These are phyloP conservation scores for Trichophyton simii DNA, from an alignment of 2,329 filamentous ascomycete species.

Conservation along the genomic window DNA sequence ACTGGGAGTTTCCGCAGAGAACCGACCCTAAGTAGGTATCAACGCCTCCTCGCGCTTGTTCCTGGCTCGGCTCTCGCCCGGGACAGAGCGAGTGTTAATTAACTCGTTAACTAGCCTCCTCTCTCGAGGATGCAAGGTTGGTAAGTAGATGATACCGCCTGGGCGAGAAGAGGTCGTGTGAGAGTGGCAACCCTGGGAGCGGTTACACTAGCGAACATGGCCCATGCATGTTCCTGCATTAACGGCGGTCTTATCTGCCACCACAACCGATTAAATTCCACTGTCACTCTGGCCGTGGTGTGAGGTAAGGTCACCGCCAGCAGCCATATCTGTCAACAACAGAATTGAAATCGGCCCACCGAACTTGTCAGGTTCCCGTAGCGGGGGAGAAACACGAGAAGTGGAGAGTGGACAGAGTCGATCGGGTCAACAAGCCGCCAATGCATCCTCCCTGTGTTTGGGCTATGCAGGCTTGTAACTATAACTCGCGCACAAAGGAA, in stretches of 20 bases:
- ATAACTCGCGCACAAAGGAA: neutral
- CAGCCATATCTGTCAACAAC: no score
- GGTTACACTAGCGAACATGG: neutral
- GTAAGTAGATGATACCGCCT: no score
- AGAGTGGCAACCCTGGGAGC: neutral
- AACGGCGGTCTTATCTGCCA: neutral
- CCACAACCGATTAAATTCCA: no score
- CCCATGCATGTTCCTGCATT: neutral
- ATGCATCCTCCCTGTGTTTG: no score
- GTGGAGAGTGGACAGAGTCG: neutral
- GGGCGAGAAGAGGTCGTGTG: no score
- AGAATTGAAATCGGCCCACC: no score
- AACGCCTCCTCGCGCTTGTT: neutral
- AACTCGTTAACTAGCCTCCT: no score
- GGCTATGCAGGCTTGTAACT: no score
- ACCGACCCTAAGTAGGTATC: neutral
- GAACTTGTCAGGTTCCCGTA: no score
- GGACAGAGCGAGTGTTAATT: neutral
- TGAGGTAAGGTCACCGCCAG: no score
- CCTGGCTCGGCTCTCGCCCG: neutral
- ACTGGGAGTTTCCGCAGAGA: neutral
- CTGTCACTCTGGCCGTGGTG: no score
- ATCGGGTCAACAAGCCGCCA: neutral
- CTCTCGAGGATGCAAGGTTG: no score
- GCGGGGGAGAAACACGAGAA: neutral